These are phyloP conservation scores for Caryopteris hybrid DNA, from an alignment of 305 asterid genomes.

Conservation along the genomic window DNA sequence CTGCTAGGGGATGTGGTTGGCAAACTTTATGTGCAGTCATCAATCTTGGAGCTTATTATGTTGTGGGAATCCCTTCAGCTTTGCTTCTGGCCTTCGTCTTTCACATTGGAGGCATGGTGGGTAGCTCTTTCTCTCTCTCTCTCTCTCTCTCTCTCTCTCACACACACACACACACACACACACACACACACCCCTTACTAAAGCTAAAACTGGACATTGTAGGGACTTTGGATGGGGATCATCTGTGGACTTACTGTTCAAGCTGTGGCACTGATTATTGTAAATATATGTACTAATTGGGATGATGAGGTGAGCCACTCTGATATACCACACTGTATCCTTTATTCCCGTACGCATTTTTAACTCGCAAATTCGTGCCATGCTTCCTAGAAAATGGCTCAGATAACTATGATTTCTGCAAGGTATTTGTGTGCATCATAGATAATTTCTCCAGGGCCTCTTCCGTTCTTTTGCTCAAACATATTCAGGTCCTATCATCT, in stretches of 20 bases:
- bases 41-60: slow-evolving; percentile 63
- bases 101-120: slow-evolving; percentile 56
- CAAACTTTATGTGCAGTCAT: slow-evolving; percentile 49
- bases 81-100: slow-evolving; percentile 51
- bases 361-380: neutral
- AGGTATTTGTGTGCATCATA: too few species aligned
- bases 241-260: slow-evolving; percentile 54
- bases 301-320: slow-evolving; percentile 43
- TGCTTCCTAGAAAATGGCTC: neutral
- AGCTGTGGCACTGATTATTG: slow-evolving; percentile 44
- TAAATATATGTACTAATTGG: slow-evolving; percentile 60
- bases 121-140: neutral
- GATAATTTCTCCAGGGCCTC: too few species aligned
- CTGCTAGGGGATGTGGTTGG: slow-evolving; percentile 90
- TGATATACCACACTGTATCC: neutral
- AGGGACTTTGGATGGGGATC: slow-evolving; percentile 84
- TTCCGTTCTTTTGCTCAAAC: too few species aligned
- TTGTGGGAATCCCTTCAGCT: slow-evolving; percentile 54
- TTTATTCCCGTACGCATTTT: neutral
- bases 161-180: neutral
- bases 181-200: neutral
- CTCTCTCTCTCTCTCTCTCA: too few species aligned
- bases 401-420: too few species aligned
- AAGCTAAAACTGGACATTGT: neutral
- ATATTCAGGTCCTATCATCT: too few species aligned